phyloP scores from a whole-genome alignment of 192 early-diverging fungal genomes.

The Rhizoclosmatium globosum region DNA sequence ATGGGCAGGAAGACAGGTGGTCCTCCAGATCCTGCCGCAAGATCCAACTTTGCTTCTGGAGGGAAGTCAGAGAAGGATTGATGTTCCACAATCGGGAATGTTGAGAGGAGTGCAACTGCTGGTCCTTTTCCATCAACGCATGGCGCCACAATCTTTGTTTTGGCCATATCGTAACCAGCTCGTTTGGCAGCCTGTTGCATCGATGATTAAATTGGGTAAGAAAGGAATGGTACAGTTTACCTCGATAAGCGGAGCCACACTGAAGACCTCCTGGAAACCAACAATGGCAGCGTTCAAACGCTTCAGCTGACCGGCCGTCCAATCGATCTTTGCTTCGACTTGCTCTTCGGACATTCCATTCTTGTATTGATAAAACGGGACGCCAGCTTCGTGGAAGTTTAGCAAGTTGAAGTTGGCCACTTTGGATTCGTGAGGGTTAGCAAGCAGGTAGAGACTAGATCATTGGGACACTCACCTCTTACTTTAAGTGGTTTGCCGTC shows the following conservation, averaged over 20 bases:
- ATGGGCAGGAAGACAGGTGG: conserved; percentile 10
- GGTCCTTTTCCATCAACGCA: neutral
- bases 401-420: conserved; percentile 29
- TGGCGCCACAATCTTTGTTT: neutral
- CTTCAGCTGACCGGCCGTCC: conserved; percentile 19
- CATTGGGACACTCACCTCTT: neutral
- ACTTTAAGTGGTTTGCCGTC: neutral
- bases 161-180: conserved; percentile 20
- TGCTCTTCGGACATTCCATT: conserved; percentile 2
- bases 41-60: conserved; percentile 6
- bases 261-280: conserved; percentile 28
- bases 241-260: conserved; percentile 9
- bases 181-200: neutral
- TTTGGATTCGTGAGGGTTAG: neutral
- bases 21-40: conserved; percentile 10
- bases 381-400: conserved; percentile 18
- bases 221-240: neutral
- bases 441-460: neutral
- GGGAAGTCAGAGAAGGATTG: conserved; percentile 13
- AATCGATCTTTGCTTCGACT: conserved; percentile 33
- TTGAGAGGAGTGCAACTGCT: conserved; percentile 12
- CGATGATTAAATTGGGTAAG: no score
- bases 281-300: conserved; percentile 27
- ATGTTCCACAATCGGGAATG: conserved; percentile 8
- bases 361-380: conserved; percentile 25